Conservation (phyloP, 2,329 filamentous ascomycete species). For the Exophiala sp. region DNA sequence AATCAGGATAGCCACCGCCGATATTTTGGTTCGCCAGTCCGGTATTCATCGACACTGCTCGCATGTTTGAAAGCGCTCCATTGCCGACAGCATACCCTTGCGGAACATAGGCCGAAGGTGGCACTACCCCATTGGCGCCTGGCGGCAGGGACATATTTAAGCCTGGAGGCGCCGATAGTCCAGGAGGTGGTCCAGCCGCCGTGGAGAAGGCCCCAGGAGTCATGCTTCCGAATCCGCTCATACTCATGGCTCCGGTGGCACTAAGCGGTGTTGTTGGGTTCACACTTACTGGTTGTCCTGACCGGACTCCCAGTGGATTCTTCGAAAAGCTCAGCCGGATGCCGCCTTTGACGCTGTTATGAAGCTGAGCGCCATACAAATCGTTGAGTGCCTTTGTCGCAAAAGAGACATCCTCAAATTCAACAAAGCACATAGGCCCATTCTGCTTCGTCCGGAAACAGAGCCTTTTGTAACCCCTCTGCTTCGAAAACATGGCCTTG, state of each 20-base stretch:
- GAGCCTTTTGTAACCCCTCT: conserved; percentile 90
- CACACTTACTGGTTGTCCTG: conserved; percentile 60
- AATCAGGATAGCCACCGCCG: conserved; percentile 43
- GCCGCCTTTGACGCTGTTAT: conserved; percentile 90
- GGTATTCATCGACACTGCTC: conserved; percentile 31
- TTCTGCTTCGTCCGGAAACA: conserved; percentile 94
- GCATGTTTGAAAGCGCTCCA: conserved; percentile 32
- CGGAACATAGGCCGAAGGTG: conserved; percentile 23
- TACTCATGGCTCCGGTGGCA: conserved; percentile 52
- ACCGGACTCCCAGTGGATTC: conserved; percentile 89
- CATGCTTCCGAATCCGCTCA: conserved; percentile 56
- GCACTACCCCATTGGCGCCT: conserved; percentile 18
- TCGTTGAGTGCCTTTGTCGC: conserved; percentile 89
- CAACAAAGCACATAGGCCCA: conserved; percentile 97
- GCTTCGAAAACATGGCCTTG: conserved; percentile 87
- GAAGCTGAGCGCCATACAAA: conserved; percentile 79
- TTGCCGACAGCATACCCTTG: conserved; percentile 29
- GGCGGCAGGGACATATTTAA: conserved; percentile 45
- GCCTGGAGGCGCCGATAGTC: conserved; percentile 71
- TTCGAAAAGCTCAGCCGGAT: conserved; percentile 97
- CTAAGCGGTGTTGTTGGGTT: conserved; percentile 50
- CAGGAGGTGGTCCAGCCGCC: conserved; percentile 75
- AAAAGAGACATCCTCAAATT: conserved; percentile 90
- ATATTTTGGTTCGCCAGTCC: conserved; percentile 31
- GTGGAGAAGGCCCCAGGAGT: conserved; percentile 61